Base-by-base conservation (phyloP, 441 rosid genomes). In the Adansonia grandidieri region DNA sequence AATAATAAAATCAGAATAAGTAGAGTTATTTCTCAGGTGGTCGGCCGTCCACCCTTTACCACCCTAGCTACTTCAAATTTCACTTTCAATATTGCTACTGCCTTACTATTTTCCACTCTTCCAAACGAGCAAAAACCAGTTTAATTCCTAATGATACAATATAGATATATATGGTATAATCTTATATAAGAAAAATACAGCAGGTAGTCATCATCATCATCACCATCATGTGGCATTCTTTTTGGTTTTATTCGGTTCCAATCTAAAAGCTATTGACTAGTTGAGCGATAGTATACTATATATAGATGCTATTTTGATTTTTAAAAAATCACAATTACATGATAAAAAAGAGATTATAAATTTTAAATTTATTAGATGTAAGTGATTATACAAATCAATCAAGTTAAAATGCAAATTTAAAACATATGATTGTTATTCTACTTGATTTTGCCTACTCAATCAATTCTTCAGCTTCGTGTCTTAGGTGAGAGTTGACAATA, bases 1-100 rank as follows among this genome's bases (percentile, higher is more conserved):
- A 45, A 17, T 17, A 62, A 50, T 1, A 50, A 32, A 5, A 65
- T 82, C 76, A 77, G 73, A 79, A 44, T 77, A 73, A 82, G 73
- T 79, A 32, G 2, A 32, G 37, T 32, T 32, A 32, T 74, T 75
- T 60, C 79, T 81, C 79, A 70, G 79, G 82, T 75, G 84, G 79
- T 80, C 80, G 79, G 61, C 84, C 83, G 78, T 77, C 82, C 80
- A 79, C 69, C 57, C 82, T 15, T 19, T 42, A 17, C 64, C 6
- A n/a, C 6, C 11, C 10, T 19, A 32, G 37, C 37, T 7, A 7
- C 10, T 14, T 50, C 47, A 20, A 32, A 40, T 66, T 72, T 78
- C 83, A 28, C 75, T 80, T 80, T 75, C 81, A 64, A 14, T 13
- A 15, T 65, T 11, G 53, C 53, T 47, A 7, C 47, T 44, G 51